Evolutionary conservation across 2,329 filamentous ascomycete genomes (phyloP), one percentile per base, ranked within the genome.

Genomic region (Phialophora verrucosa): DNA sequence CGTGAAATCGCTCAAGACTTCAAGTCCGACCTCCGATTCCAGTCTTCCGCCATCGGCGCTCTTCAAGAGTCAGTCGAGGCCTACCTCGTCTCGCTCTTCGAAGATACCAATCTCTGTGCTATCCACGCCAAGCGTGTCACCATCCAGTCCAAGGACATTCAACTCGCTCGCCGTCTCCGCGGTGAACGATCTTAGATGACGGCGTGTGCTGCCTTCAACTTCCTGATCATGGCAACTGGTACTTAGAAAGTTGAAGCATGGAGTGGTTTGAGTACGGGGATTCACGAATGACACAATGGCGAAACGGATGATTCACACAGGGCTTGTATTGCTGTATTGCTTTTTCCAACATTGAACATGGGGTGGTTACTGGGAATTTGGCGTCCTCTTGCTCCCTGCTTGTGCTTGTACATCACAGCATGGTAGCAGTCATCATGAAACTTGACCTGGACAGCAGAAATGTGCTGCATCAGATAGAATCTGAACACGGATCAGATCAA

Each of bases 41-140:
- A 99, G 86, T 96, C 92, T 27, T 97, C 94, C 55, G 95, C 95
- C 80, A 97, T 99, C 79, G 91, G 92, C 77, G 95, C 95, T 72
- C 90, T 99, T 49, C 94, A 99, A 85, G 95, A 99, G 87, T 97
- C 95, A 63, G 93, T 97, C 73, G 95, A 99, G 86, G 96, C 95
- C 2, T 98, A 97, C 84, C 91, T 99, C 76, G 93, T 98, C 82
- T 96, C 93, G 53, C 90, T 98, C 72, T 98, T 98, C 76, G 93
- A 98, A 83, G 94, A 98, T 80, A 97, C 94, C 84, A 98, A 98
- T 86, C 85, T 97, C 61, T 98, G 94, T 84, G 94, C 95, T 78
- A 97, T 98, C 82, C 95, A 98, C 84, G 94, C 95, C 83, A 98
- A 98, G 89, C 93, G 95, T 85, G 95, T 98, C 78, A 98, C 94